These are phyloP conservation scores for Bipolaris gigantea DNA, from an alignment of 2,329 filamentous ascomycete genomes.

Conservation along the genomic window DNA sequence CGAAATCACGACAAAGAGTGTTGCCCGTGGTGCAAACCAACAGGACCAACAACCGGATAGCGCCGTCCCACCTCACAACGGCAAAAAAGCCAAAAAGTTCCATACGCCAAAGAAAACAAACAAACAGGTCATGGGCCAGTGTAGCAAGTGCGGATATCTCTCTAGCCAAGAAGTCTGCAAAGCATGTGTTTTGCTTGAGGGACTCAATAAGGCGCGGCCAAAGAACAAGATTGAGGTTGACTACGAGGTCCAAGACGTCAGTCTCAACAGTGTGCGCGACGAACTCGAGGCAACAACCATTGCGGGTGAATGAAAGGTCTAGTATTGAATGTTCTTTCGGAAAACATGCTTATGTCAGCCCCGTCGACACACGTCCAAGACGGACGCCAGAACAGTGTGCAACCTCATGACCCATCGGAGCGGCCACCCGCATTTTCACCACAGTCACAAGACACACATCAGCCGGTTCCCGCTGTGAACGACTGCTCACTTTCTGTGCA, in stretches of 20 bases:
- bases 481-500: not conserved
- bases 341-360: not conserved
- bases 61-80: slow-evolving; percentile 15
- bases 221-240: slow-evolving; percentile 42
- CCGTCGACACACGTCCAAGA: not conserved
- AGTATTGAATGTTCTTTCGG: not conserved
- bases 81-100: slow-evolving; percentile 28
- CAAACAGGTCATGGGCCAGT: slow-evolving; percentile 77
- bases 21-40: slow-evolving; percentile 47
- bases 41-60: slow-evolving; percentile 23
- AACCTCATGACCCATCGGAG: not conserved
- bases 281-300: slow-evolving; percentile 28
- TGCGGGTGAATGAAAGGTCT: slow-evolving; percentile 19
- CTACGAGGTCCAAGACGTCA: slow-evolving; percentile 26
- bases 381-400: not conserved
- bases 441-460: not conserved
- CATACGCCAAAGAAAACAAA: slow-evolving; percentile 36
- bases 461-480: not conserved
- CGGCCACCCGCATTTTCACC: not conserved
- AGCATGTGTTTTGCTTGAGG: slow-evolving; percentile 86
- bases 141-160: slow-evolving; percentile 88
- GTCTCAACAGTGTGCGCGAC: slow-evolving; percentile 26
- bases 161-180: slow-evolving; percentile 94
- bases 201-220: slow-evolving; percentile 73
- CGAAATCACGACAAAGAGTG: slow-evolving; percentile 57